Conservation (phyloP, 495 filamentous ascomycete genomes). For the Aspergillus wentii region DNA sequence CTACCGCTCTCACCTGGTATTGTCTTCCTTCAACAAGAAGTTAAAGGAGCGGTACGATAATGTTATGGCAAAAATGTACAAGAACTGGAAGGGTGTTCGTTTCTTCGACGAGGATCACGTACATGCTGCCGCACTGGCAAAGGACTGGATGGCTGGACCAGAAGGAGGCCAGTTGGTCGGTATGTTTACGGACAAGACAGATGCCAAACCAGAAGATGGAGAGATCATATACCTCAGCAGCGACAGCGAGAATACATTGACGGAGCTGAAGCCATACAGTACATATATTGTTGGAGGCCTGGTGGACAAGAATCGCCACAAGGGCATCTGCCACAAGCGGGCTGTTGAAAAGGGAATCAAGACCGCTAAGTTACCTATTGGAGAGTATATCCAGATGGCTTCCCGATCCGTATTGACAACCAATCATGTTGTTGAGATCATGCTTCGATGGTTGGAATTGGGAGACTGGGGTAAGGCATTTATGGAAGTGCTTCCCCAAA, state of each 20-base stretch:
- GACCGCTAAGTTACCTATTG: constrained; percentile 88
- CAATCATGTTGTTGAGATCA: constrained; percentile 95
- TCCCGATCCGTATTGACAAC: constrained; percentile 79
- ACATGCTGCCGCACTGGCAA: constrained; percentile 54
- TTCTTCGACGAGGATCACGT: constrained; percentile 69
- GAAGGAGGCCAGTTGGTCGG: constrained; percentile 51
- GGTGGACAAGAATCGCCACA: constrained; percentile 93
- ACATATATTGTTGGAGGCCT: constrained; percentile 92
- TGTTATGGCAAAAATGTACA: constrained; percentile 59
- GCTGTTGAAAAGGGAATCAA: constrained; percentile 69
- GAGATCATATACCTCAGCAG: constrained; percentile 82
- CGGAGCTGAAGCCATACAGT: constrained; percentile 72
- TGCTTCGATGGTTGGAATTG: constrained; percentile 83
- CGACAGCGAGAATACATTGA: constrained; percentile 77
- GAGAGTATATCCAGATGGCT: constrained; percentile 84
- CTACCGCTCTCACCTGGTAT: constrained; percentile 61
- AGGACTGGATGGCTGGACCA: constrained; percentile 51
- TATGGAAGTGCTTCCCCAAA: constrained; percentile 73
- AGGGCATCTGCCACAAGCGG: constrained; percentile 84
- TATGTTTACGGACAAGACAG: constrained; percentile 39
- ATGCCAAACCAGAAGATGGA: constrained; percentile 39
- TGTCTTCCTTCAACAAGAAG: constrained; percentile 71
- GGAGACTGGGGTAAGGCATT: constrained; percentile 91
- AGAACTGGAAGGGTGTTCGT: constrained; percentile 71
- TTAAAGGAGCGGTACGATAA: constrained; percentile 78